These are phyloP conservation scores for Diaporthe citriasiana DNA, from an alignment of 2,329 filamentous ascomycete genomes.

Conservation along the genomic window DNA sequence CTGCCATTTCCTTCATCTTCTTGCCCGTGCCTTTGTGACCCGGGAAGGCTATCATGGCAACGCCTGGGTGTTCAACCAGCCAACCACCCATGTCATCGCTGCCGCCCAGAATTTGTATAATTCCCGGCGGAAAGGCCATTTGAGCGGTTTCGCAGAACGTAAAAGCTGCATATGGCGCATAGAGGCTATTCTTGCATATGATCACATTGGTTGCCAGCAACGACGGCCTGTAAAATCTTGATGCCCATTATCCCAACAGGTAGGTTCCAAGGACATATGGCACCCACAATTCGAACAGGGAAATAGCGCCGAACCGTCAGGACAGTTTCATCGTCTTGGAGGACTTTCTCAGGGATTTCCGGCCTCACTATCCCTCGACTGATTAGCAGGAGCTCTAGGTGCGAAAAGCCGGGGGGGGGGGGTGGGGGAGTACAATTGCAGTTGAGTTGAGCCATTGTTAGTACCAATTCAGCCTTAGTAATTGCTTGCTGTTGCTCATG, in stretches of 20 bases:
- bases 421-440: background rate
- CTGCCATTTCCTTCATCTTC: conserved; percentile 21
- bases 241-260: conserved; percentile 15
- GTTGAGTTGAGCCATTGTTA: conserved; percentile 13
- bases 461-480: conserved; percentile 7
- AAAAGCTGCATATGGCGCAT: background rate
- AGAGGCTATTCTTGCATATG: conserved; percentile 17
- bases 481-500: background rate
- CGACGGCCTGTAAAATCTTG: conserved; percentile 16
- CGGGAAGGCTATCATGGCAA: conserved; percentile 13
- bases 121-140: background rate
- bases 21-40: background rate
- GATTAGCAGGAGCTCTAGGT: background rate
- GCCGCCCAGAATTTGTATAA: conserved; percentile 2
- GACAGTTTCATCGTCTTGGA: conserved; percentile 11
- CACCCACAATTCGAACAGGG: background rate
- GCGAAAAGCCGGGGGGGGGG: no score
- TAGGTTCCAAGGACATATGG: conserved; percentile 17
- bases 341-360: conserved; percentile 3
- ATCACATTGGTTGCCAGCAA: conserved; percentile 4
- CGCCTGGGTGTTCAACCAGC: background rate
- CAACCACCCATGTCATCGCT: conserved; percentile 21
- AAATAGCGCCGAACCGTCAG: background rate
- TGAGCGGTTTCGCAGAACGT: conserved; percentile 16
- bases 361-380: background rate